Evolutionary conservation across 1,139 yeast genomes (phyloP), one percentile per base, ranked within the genome.

Genomic region (Candida smagusa): DNA sequence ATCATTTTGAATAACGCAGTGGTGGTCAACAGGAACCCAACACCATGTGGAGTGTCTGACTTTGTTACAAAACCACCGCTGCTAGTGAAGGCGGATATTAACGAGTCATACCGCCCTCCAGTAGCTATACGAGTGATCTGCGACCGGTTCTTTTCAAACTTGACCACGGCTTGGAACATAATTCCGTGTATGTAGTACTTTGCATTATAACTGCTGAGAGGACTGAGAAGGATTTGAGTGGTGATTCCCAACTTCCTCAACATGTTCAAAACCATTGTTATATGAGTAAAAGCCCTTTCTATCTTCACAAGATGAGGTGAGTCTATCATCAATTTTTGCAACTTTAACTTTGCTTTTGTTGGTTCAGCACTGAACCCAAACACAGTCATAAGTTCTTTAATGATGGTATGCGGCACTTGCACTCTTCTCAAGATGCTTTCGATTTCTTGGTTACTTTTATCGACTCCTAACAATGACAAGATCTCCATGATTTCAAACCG

Each of bases 101-200:
- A 67, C 16, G 70, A 64, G 53, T 92, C 97, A 53, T 88, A 92
- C 36, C 98, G 67, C 1, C 98, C 98, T 33, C 98, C 98, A 1
- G 95, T 92, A 9, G 94, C 94, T 30, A 87, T 63, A 30, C 90
- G 58, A 0, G 74, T 56, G 34, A 49, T 59, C 13, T 63, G 53
- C 12, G 29, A 12, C 34, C 70, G 57, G 32, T 53, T 61, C 44
- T 69, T 73, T 9, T 80, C 71, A 49, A 58, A 47, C 41, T 84
- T 84, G 49, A 79, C 76, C 1, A 88, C 77, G 0, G 85, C 89
- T 52, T 88, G 95, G 54, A 90, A 92, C 95, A 92, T 88, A 2
- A 90, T 63, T 0, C 95, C 95, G 19, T 81, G 81, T 26, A 71
- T 66, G 55, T 89, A 92, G 54, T 88, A 90, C 19, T 80, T 74